Base-by-base conservation (phyloP, 2,329 filamentous ascomycete species). In the Ascochyta fabae region DNA sequence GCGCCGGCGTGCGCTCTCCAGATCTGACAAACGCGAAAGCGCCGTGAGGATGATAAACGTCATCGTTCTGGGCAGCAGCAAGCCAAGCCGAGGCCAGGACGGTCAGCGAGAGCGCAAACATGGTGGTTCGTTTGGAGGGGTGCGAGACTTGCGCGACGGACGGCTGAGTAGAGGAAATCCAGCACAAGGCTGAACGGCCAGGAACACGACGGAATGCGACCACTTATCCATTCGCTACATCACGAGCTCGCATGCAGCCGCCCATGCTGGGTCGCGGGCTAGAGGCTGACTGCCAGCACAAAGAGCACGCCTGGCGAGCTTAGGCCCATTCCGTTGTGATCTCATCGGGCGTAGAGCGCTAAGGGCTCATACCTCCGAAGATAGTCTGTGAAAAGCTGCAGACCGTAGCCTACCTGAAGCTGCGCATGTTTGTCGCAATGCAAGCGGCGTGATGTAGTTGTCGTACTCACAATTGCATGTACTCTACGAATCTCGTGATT, bases 1-100 rank as follows among this genome's bases (percentile, higher is more conserved):
- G 47, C 40, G 72, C 62, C 3, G 84, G 84, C 6, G 81, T 84
- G 46, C 78, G 80, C 56, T 86, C 84, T 56, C 85, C 85, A 45
- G 82, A 77, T 22, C 80, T 74, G 33, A 81, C 80, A 64, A 83
- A 85, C 51, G 83, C 78, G 44, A 86, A 83, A 22, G 81, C 77
- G 36, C 78, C 79, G 75, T 78, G 78, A 44, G 77, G 69, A 26
- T 76, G 75, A 57, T 78, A 65, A 1, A 40, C 16, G 29, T 55
- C 36, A 16, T 58, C 60, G 26, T 67, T 58, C 40, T 65, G 62
- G 4, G 68, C 69, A 29, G 50, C 56, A 23, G 50, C 61, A 34
- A 68, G 58, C 61, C 62, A 68, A 48, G 65, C 67, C 27, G 64
- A 60, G 34, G 49, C 46, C 60, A 72, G 35, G 27, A 67, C 40